Base-by-base conservation (phyloP, 352 stramenopile genomes). In the Phytophthora tentaculata region DNA sequence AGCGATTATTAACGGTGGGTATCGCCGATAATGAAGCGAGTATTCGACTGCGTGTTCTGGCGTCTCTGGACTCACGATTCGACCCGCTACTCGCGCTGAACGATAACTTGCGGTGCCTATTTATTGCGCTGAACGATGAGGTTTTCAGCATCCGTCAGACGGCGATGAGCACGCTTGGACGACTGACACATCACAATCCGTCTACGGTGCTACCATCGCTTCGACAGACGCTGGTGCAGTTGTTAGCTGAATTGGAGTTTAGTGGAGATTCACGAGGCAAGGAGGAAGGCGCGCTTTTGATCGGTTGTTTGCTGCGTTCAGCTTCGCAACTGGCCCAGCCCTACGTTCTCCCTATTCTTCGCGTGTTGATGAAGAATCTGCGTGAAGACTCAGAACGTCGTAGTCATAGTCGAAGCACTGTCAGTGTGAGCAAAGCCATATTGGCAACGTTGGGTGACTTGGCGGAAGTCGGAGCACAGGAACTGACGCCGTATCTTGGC, bases 41-140 rank as follows among this genome's bases (percentile, higher is more conserved):
- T 54, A 96, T 96, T 71, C 84, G 89, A 32, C 74, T 89, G 14
- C 83, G 91, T 47, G 89, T 96, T 13, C 67, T 96, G 43, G 80
- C 80, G 23, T 96, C 89, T 13, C 63, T 96, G 5, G 89, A 96
- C 57, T 80, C 85, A 23, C 81, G 89, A 7, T 96, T 96, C 35
- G 89, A 96, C 41, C 84, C 87, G 1, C 55, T 96, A 3, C 71
- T 96, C 2, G 89, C 83, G 0, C 76, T 94, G 56, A 91, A 92
- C 49, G 89, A 95, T 51, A 96, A 95, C 56, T 66, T 96, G 47
- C 79, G 89, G 0, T 94, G 89, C 28, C 53, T 96, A 29, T 96
- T 96, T 66, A 96, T 96, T 66, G 87, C 89, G 8, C 54, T 96
- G 5, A 95, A 96, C 56, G 89, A 96, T 58, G 89, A 96, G 50